phyloP scores from a whole-genome alignment of 2,329 filamentous ascomycete species.

The Fusarium chuoi region DNA sequence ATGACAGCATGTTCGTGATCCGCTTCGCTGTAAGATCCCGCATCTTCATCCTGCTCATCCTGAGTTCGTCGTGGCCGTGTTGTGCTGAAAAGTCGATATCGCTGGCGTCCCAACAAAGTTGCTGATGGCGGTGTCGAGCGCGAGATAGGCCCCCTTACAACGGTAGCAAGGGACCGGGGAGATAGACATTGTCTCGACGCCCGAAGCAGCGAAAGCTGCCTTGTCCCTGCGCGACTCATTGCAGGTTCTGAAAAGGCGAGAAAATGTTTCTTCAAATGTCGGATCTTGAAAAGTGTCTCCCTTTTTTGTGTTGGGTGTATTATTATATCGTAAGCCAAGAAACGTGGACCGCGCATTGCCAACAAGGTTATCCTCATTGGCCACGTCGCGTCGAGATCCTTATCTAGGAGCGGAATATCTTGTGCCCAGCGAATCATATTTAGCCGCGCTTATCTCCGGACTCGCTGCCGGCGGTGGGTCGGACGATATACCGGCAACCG shows the following conservation, averaged over 20 bases:
- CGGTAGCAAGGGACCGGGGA: slow-evolving; percentile 20
- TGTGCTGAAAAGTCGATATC: slow-evolving; percentile 19
- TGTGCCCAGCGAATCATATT: neutral
- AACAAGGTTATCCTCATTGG: slow-evolving; percentile 27
- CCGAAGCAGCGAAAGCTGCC: slow-evolving; percentile 34
- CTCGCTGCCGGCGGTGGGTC: slow-evolving; percentile 22
- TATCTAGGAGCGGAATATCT: slow-evolving; percentile 27
- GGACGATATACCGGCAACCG: slow-evolving; percentile 18
- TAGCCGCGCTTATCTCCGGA: neutral
- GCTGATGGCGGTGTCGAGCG: neutral
- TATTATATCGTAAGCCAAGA: slow-evolving; percentile 19
- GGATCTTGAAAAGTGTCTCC: neutral
- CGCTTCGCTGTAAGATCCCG: slow-evolving; percentile 56
- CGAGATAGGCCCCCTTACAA: slow-evolving; percentile 21
- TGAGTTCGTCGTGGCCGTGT: slow-evolving; percentile 9
- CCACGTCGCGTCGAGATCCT: neutral
- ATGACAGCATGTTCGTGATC: slow-evolving; percentile 64
- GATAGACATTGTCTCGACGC: slow-evolving; percentile 26
- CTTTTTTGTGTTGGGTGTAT: slow-evolving; percentile 4
- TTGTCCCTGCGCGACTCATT: slow-evolving; percentile 33
- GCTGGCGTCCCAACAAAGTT: neutral
- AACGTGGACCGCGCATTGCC: slow-evolving; percentile 10
- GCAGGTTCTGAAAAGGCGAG: neutral
- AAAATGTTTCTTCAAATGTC: neutral
- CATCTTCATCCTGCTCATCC: slow-evolving; percentile 44